Percentiles rank a stretch among this genome's conserved stretches.
These are phyloP conservation scores for Brassica napus DNA, from an alignment of 345 rosid species.

Conservation along the genomic window DNA sequence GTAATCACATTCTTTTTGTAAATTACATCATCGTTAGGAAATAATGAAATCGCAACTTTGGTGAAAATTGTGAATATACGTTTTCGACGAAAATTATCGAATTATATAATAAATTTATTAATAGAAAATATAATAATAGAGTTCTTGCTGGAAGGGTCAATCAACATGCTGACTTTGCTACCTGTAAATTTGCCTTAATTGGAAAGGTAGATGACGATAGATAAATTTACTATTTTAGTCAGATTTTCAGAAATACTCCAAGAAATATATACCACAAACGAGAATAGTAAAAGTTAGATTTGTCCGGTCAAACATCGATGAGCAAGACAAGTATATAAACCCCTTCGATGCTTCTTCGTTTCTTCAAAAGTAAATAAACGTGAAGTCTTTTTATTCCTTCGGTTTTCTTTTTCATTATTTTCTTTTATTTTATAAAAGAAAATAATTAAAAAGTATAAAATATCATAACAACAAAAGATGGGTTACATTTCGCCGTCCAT, in stretches of 20 bases:
- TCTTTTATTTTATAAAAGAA: constrained; percentile 34
- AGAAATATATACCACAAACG: constrained; percentile 23
- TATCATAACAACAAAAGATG: constrained; percentile 11
- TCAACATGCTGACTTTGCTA: constrained; percentile 13
- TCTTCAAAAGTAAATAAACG: constrained; percentile 12
- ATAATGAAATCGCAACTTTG: background rate
- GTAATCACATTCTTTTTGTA: background rate
- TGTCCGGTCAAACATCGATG: constrained; percentile 2
- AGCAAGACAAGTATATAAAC: constrained; percentile 23
- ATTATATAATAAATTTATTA: background rate
- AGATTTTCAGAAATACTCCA: constrained; percentile 7
- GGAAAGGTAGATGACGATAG: background rate
- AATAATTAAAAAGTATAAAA: background rate
- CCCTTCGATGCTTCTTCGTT: constrained; percentile 4
- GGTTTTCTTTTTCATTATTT: constrained; percentile 5
- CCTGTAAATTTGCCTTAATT: constrained; percentile 8
- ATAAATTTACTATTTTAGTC: constrained; percentile 4
- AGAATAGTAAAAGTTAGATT: constrained; percentile 21
- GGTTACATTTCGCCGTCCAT: constrained; percentile 1
- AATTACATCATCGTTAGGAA: background rate
- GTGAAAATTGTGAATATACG: too few species aligned
- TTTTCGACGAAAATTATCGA: background rate
- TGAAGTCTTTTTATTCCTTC: background rate
- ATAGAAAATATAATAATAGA: constrained; percentile 10
- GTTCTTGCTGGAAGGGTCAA: background rate